Evolutionary conservation across 1,139 yeast species (phyloP).

Genomic region (Taiozyma onychis): DNA sequence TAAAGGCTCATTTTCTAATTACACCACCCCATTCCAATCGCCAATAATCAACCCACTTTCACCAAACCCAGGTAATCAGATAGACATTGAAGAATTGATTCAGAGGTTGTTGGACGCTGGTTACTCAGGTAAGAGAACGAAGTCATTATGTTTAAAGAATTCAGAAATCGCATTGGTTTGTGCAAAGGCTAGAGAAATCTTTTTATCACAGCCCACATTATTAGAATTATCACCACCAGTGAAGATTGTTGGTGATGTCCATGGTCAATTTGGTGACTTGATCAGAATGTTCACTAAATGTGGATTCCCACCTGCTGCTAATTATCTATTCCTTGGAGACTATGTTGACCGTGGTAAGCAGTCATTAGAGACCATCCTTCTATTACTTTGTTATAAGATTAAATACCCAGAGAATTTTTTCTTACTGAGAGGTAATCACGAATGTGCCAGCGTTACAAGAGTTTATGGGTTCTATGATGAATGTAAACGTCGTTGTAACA

Average conservation of each 20-base stretch:
- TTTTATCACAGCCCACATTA: slow-evolving; percentile 82
- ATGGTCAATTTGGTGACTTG: slow-evolving; percentile 92
- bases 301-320: slow-evolving; percentile 96
- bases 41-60: slow-evolving; percentile 12
- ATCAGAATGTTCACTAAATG: slow-evolving; percentile 90
- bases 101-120: slow-evolving; percentile 93
- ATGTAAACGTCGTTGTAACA: slow-evolving; percentile 87
- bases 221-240: slow-evolving; percentile 92
- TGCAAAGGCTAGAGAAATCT: slow-evolving; percentile 80
- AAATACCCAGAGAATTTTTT: slow-evolving; percentile 96
- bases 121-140: slow-evolving; percentile 87
- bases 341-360: slow-evolving; percentile 97
- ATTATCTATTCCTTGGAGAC: slow-evolving; percentile 89
- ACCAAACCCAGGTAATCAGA: slow-evolving; percentile 27
- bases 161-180: slow-evolving; percentile 84
- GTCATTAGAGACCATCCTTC: slow-evolving; percentile 80
- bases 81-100: slow-evolving; percentile 83
- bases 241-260: slow-evolving; percentile 95
- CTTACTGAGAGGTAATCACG: slow-evolving; percentile 89
- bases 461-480: slow-evolving; percentile 97
- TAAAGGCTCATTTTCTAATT: slow-evolving; percentile 19
- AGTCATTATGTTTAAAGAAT: slow-evolving; percentile 81
- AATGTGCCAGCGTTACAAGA: slow-evolving; percentile 92
- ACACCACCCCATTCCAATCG: slow-evolving; percentile 21
- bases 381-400: slow-evolving; percentile 85